Evolutionary conservation across 768 basidiomycete genomes (phyloP), one percentile per base, ranked within the genome.

Genomic region (Rhizopogon vesiculosus): DNA sequence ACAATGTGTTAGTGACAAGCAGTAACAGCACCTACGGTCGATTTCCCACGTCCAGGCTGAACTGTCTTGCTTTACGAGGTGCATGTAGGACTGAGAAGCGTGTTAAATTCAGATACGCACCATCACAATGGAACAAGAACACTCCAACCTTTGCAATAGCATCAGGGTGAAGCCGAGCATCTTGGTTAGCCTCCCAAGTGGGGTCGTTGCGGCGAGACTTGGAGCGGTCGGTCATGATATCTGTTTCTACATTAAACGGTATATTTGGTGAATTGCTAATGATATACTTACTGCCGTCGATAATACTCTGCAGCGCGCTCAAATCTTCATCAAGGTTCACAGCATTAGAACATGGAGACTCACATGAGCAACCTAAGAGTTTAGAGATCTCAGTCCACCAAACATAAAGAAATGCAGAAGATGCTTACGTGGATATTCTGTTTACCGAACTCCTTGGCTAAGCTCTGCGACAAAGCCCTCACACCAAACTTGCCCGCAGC

Each of bases 31-130:
- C 87, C 74, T 63, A 89, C 88, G 73, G 59, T 91, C 89, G 29
- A 91, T 75, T 64, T 91, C 89, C 87, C 87, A 91, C 8, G 86
- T 85, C 85, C 81, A 87, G 6, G 85, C 79, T 41, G 86, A 86
- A 29, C 81, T 77, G 51, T 87, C 85, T 69, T 90, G 89, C 50
- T 82, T 78, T 7, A 74, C 78, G 18, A 91, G 80, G 64, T 80
- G 81, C 35, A 87, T 69, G 62, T 89, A 89, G 1, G 84, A 71
- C 88, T 90, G 58, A 9, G 49, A 18, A 28, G 15, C n/a, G 35
- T 19, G 33, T 43, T 38, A 2, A 22, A 51, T 61, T 19, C 60
- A 54, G 42, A 18, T 13, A 44, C 25, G 3, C 6, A 12, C 38
- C 10, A 12, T 10, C 0, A 38, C 13, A 56, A 28, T 22, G 42